Percentiles rank a stretch among this genome's conserved stretches.
Evolutionary conservation across 148 eudicot genomes (phyloP).

Genomic region (Vaccinium myrtillus): DNA sequence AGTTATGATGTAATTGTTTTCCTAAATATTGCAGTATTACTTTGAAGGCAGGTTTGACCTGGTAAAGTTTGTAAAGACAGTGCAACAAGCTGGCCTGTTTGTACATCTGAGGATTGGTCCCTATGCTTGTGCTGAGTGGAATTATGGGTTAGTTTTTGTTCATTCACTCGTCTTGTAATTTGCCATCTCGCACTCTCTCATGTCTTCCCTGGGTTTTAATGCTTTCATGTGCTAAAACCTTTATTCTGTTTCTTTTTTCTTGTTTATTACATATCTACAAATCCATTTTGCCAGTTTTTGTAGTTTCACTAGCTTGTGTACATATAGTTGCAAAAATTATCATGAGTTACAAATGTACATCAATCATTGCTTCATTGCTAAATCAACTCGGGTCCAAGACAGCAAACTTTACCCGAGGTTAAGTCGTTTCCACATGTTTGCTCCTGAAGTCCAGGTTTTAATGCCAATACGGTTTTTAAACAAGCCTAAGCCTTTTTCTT

Average conservation of each 20-base stretch:
- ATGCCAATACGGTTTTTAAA: not conserved
- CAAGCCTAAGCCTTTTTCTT: not conserved
- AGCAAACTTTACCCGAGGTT: not conserved
- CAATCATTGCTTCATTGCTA: not conserved
- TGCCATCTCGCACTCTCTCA: not conserved
- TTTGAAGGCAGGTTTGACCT: slow-evolving; percentile 53
- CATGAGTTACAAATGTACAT: not conserved
- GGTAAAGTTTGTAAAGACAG: slow-evolving; percentile 49
- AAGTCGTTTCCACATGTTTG: not conserved
- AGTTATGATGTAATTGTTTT: no score
- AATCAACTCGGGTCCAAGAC: not conserved
- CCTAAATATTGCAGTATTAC: slow-evolving; percentile 32
- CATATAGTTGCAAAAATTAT: not conserved
- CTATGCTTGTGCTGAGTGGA: slow-evolving; percentile 61
- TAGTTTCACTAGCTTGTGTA: not conserved
- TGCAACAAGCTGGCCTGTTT: slow-evolving; percentile 46
- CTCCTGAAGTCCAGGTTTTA: slow-evolving; percentile 6
- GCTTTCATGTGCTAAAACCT: not conserved
- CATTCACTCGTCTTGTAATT: not conserved
- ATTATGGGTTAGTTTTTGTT: slow-evolving; percentile 41
- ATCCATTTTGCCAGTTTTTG: not conserved
- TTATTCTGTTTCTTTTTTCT: not conserved
- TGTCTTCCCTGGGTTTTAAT: not conserved
- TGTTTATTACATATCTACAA: not conserved
- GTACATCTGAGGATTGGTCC: slow-evolving; percentile 56